Evolutionary conservation across 202 grass and related monocot species (phyloP).

Genomic region (Setaria viridis): DNA sequence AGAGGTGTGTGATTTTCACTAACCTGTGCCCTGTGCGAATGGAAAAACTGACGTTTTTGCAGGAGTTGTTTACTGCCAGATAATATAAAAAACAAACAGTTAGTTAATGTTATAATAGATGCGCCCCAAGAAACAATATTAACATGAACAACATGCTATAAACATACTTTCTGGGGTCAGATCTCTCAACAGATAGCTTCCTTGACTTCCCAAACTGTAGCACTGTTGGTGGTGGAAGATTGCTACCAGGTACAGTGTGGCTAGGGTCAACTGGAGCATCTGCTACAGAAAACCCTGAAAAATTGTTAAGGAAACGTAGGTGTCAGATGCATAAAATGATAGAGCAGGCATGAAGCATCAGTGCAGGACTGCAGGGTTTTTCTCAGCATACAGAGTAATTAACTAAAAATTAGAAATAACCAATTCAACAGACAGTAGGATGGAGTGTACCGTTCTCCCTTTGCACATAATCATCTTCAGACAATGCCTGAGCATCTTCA

Average conservation of each 20-base stretch:
- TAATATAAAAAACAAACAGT: conserved; percentile 48
- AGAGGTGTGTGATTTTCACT: conserved; percentile 23
- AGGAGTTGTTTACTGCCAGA: conserved; percentile 78
- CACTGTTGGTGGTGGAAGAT: conserved; percentile 23
- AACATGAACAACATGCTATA: conserved; percentile 20
- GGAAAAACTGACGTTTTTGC: conserved; percentile 95
- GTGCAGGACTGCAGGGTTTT: neutral
- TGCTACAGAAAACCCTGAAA: conserved; percentile 52
- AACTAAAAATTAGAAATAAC: neutral
- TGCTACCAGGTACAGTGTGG: conserved; percentile 15
- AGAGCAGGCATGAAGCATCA: neutral
- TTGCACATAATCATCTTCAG: conserved; percentile 66
- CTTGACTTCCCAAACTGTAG: conserved; percentile 42
- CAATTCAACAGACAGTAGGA: conserved; percentile 29
- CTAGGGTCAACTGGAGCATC: conserved; percentile 60
- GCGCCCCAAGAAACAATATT: conserved; percentile 10
- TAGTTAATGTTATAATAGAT: conserved; percentile 16
- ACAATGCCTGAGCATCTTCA: conserved; percentile 63
- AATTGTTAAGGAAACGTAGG: neutral
- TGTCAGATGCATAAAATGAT: neutral
- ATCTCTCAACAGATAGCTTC: conserved; percentile 78
- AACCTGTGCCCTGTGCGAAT: conserved; percentile 97
- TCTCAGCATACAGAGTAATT: neutral
- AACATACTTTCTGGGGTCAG: conserved; percentile 83
- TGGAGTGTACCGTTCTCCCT: conserved; percentile 68